These are phyloP conservation scores for Microstroma glucosiphilum DNA, from an alignment of 1,284 basidiomycete genomes.

Conservation along the genomic window DNA sequence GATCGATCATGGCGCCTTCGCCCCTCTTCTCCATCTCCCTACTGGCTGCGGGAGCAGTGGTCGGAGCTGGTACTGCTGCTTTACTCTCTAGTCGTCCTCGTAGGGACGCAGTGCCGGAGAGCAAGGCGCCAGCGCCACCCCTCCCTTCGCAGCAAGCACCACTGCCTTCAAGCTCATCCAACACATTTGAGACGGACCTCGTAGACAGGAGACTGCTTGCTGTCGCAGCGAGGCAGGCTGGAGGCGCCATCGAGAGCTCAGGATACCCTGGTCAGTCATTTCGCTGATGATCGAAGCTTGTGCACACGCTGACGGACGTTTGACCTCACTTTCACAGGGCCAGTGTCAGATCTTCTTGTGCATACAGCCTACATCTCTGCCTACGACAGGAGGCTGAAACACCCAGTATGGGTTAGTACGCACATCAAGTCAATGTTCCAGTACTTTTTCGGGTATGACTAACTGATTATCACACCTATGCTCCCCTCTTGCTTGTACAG, in stretches of 20 bases:
- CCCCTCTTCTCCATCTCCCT: constrained; percentile 1
- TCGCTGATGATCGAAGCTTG: background rate
- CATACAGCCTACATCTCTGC: constrained; percentile 77
- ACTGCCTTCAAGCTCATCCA: background rate
- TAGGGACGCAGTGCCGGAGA: background rate
- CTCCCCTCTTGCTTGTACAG: constrained; percentile 4
- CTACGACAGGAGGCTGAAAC: constrained; percentile 82
- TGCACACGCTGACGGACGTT: background rate
- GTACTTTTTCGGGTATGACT: no score
- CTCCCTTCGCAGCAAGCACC: background rate
- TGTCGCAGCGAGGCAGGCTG: background rate
- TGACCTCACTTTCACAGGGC: constrained; percentile 58
- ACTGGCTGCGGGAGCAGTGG: background rate
- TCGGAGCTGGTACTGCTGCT: background rate
- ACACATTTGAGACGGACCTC: background rate
- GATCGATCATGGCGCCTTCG: background rate
- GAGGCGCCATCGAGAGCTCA: constrained; percentile 2
- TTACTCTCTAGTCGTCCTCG: background rate
- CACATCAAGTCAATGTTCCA: constrained; percentile 12
- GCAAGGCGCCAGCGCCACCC: background rate
- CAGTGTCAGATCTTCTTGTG: constrained; percentile 70
- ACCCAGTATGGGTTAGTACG: constrained; percentile 72
- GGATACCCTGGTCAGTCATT: background rate
- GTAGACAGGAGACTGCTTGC: constrained; percentile 2
- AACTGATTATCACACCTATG: background rate